A percentile compares a stretch with the other conserved stretches of the same genome.
Conservation (phyloP, 2,329 filamentous ascomycete genomes). For the Alternaria arbusti region DNA sequence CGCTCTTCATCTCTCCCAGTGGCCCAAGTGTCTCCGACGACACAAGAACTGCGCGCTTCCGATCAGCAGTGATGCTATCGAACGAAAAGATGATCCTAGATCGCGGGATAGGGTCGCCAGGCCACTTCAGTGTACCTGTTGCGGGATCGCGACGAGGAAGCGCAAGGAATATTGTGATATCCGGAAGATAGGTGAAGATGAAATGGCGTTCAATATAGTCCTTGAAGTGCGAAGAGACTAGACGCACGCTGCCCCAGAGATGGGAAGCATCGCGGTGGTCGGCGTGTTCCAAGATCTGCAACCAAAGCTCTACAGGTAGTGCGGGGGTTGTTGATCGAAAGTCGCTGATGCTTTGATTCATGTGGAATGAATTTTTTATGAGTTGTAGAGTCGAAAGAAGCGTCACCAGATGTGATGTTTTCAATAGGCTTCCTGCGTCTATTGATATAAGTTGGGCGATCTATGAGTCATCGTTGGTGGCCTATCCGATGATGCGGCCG, state of each 20-base stretch:
- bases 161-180: conserved; percentile 15
- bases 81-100: conserved; percentile 19
- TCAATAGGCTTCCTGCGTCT: background rate
- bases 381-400: background rate
- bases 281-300: conserved; percentile 19
- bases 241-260: conserved; percentile 27
- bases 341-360: background rate
- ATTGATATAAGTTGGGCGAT: background rate
- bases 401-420: background rate
- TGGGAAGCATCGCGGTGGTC: conserved; percentile 11
- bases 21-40: conserved; percentile 14
- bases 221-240: conserved; percentile 20
- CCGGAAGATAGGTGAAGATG: conserved; percentile 17
- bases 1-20: conserved; percentile 3
- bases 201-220: conserved; percentile 28
- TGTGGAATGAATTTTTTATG: background rate
- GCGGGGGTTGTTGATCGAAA: background rate
- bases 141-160: conserved; percentile 28
- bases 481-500: background rate
- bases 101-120: conserved; percentile 11
- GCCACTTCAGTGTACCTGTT: conserved; percentile 19
- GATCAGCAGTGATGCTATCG: conserved; percentile 2
- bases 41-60: conserved; percentile 4
- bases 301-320: conserved; percentile 26
- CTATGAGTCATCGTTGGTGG: background rate